Evolutionary conservation across 768 basidiomycete species (phyloP), one percentile per base, ranked within the genome.

Genomic region (Termitomyces sp.): DNA sequence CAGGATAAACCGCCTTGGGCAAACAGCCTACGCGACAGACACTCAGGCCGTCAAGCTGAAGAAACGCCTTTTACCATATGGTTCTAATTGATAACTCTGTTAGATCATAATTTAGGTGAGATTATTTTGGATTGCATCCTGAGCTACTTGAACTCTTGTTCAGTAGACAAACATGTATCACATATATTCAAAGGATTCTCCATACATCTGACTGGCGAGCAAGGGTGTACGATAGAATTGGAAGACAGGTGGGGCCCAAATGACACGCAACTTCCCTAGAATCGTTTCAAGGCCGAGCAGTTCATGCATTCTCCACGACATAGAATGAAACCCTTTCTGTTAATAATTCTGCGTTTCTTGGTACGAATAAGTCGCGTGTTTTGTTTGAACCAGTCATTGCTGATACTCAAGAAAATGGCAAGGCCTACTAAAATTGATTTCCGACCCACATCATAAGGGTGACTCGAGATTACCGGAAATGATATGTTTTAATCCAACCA

Each of bases 1-100:
- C 50, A 78, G 82, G 65, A 85, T 88, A 69, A 90, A 90, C 65
- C 73, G 78, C 45, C 77, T 92, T 20, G 79, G 80, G 20, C 76
- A 81, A 57, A 88, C 85, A 3, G 80, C 85, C 0, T 88, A 88
- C 67, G 86, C 90, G 26, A 79, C 77, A 62, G 70, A 76, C 5
- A 74, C 84, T 9, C 90, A 92, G 70, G 85, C 87, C 11, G 72
- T 77, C 38, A 84, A 78, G 56, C 72, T 92, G 63, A 88, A 85
- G 74, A 90, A 83, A 62, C 49, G 71, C 44, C 65, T 92, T 47
- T 74, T 92, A 32, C 90, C 90, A 2, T 90, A 92, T 60, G 86
- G 86, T 46, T 70, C 68, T 28, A 70, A 68, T 53, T 71, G 7
- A 44, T 22, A 65, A 60, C 41, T 28, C 13, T 43, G 5, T 48